These are phyloP conservation scores for Boletus eberwhitei DNA, from an alignment of 768 basidiomycete species.

Conservation along the genomic window DNA sequence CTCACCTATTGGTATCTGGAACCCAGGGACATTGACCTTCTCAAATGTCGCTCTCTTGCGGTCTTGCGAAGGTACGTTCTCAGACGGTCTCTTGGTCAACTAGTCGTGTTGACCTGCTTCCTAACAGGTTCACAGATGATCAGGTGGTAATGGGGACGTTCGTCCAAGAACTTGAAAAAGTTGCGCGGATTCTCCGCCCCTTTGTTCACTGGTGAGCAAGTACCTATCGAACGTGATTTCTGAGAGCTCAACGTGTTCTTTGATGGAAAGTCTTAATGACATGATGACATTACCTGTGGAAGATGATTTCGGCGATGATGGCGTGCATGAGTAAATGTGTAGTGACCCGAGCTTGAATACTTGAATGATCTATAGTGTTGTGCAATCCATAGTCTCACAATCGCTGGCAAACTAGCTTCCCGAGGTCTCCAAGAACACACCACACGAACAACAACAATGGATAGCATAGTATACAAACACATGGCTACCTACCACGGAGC, in stretches of 20 bases:
- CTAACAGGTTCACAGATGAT: slow-evolving; percentile 63
- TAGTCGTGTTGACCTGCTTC: slow-evolving; percentile 16
- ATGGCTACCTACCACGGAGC: background rate
- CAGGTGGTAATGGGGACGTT: slow-evolving; percentile 68
- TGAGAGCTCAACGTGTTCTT: background rate
- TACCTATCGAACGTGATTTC: background rate
- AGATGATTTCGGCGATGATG: slow-evolving; percentile 7
- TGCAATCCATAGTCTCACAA: background rate
- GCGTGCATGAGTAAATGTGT: slow-evolving; percentile 4
- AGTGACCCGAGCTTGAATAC: background rate
- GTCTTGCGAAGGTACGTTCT: slow-evolving; percentile 55
- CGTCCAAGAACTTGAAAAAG: slow-evolving; percentile 52
- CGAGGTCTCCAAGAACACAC: background rate
- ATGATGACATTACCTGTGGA: slow-evolving; percentile 56
- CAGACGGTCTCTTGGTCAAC: slow-evolving; percentile 3
- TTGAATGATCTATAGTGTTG: slow-evolving; percentile 2
- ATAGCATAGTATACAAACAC: background rate
- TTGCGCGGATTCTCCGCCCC: slow-evolving; percentile 58
- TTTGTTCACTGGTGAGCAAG: slow-evolving; percentile 72
- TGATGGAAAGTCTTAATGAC: slow-evolving; percentile 55
- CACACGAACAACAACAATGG: background rate
- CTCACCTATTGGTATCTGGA: background rate
- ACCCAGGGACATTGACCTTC: slow-evolving; percentile 81
- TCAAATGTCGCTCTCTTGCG: slow-evolving; percentile 78
- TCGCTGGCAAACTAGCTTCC: background rate